Base-by-base conservation (phyloP, 257 asterid genomes). In the Haberlea rhodopensis region DNA sequence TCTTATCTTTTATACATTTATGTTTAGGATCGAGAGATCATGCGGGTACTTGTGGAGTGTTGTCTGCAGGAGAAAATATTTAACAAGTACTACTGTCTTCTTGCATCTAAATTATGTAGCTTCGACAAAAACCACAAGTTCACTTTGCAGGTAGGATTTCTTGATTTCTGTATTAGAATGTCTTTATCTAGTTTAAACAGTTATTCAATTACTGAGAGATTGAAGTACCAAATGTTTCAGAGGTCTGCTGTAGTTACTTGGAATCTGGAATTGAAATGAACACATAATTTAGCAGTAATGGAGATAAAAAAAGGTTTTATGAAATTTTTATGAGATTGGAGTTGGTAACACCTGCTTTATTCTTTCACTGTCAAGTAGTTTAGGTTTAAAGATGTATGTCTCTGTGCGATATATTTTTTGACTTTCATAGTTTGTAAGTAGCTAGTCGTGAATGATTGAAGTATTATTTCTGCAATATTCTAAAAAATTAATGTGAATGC, bases 61-160 rank as follows among this genome's bases (percentile, higher is more conserved):
- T 90, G 99, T 78, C 82, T 94, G 62, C 96, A 90, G 73, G 99
- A 94, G 87, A 83, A 82, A 79, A 83, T 83, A 57, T 94, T 94
- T 69, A 94, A 94, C 75, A 88, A 89, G 67, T 94, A 94, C 74
- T 94, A 89, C 46, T 82, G 95, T 65, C 75, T 84, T 74, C 96
- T 92, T 40, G 97, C 96, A 51, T 75, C 94, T 74, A 87, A 87
- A 82, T 74, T 92, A 62, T 92, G 99, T 73, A 81, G 86, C 78
- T 86, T 85, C 65, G 95, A 85, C 80, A 89, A 89, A 75, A 89
- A 92, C 86, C 94, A 87, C 84, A 89, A 85, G 81, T 85, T 87
- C 70, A 89, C 97, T 49, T 80, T 92, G 76, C 97, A 89, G 98
- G 98, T 92, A 67, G 9, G 31, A n/a, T 45, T 65, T 53, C 65